These are phyloP conservation scores for Sporisorium graminicola DNA, from an alignment of 1,284 basidiomycete species.

Conservation along the genomic window DNA sequence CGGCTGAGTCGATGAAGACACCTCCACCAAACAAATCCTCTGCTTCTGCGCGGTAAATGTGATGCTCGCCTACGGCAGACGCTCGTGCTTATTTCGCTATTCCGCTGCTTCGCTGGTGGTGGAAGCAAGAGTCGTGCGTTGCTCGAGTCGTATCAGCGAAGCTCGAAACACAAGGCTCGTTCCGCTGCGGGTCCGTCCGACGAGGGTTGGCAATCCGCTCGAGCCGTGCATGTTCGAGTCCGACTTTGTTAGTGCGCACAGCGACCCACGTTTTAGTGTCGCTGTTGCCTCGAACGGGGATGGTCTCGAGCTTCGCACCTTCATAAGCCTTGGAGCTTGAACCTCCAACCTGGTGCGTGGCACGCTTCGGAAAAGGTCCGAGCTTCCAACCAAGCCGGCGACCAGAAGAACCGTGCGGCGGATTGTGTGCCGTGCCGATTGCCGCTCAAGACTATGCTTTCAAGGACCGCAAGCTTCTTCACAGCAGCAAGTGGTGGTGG, in stretches of 20 bases:
- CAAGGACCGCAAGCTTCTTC: neutral
- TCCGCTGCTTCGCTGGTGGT: neutral
- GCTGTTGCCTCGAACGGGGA: neutral
- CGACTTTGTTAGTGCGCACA: neutral
- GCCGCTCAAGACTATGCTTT: neutral
- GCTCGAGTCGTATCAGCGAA: neutral
- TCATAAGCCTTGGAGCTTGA: neutral
- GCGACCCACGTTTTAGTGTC: neutral
- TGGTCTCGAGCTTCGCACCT: neutral
- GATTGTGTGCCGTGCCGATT: neutral
- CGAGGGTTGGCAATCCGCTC: neutral
- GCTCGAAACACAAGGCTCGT: too few species aligned
- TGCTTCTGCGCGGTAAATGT: too few species aligned
- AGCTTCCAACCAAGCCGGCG: neutral
- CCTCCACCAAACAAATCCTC: neutral
- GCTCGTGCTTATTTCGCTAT: neutral
- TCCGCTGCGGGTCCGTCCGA: neutral
- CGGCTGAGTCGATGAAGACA: neutral
- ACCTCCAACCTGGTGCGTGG: neutral
- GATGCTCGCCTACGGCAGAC: neutral
- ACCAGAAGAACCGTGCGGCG: too few species aligned
- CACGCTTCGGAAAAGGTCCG: neutral
- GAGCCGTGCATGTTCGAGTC: neutral
- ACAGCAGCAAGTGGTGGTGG: neutral
- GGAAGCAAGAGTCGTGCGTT: neutral